Base-by-base conservation (phyloP, 2,329 filamentous ascomycete species). In the Coleophoma cylindrospora region DNA sequence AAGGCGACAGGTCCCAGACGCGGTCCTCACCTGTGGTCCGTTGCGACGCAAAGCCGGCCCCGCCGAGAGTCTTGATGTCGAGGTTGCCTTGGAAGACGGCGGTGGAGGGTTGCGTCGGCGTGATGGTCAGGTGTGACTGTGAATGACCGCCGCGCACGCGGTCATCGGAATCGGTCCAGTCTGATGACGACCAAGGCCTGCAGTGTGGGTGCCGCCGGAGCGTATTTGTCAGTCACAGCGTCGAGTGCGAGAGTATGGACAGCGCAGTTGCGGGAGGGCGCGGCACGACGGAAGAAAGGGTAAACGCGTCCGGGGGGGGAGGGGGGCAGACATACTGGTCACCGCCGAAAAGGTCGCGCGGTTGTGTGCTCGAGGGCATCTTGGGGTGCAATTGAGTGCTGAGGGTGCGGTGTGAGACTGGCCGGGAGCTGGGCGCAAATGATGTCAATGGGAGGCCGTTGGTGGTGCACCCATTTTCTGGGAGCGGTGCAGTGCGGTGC, bases 41-140 rank as follows among this genome's bases (percentile, higher is more conserved):
- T 64, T 92, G 89, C 4, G 84, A 89, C 10, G 89, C 89, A 63
- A 95, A 94, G 5, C 89, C 89, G 1, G 89, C 89, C 32, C 87
- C 88, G 22, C 88, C 88, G 0, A 94, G 80, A 0, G 87, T 82
- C 48, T 76, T 77, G 55, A 85, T 89, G 68, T 94, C 88, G 17
- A 94, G 75, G 21, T 74, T 73, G 2, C 89, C 89, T 55, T 80
- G 70, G 69, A 91, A 64, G 68, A 75, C 49, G 66, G 84, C 81
- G 67, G 61, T 52, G 27, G 27, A 3, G 5, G 54, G 54, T 54
- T 46, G 62, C 40, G 58, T 56, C 11, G 55, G 50, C 17, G 62
- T 52, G 44, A 68, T 66, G 40, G 64, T 66, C n/a, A 81, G 65
- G 53, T 74, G 66, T 33, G 80, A 83, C 49, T 70, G 67, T 54